Percentiles rank a stretch among this genome's conserved stretches.
Conservation (phyloP, 139 green algal genomes). For the Dunaliella primolecta region DNA sequence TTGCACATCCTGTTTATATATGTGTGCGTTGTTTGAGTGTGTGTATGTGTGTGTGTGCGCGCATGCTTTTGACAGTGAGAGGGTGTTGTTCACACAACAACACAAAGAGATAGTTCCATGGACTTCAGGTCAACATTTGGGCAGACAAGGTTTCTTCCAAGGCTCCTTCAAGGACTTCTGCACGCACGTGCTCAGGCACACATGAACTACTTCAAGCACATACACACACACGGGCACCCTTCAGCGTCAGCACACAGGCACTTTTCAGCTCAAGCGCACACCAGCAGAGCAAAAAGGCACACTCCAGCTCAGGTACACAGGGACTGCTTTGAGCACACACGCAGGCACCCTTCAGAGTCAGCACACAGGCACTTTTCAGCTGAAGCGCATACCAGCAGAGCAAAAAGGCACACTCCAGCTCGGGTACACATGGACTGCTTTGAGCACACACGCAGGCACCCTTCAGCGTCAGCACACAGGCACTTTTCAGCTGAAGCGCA, state of each 20-base stretch:
- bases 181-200: not conserved
- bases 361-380: not conserved
- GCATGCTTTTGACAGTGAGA: not conserved
- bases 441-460: not conserved
- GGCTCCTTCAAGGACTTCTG: not conserved
- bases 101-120: too few relatives aligned
- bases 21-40: not conserved
- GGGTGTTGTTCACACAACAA: not conserved
- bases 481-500: not conserved
- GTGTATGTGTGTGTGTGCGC: not conserved
- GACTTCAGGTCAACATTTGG: not conserved
- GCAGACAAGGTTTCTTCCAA: too few relatives aligned
- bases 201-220: not conserved
- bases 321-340: not conserved
- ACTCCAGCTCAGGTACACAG: not conserved
- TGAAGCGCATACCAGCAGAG: not conserved
- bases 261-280: not conserved
- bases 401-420: too few relatives aligned
- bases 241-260: not conserved
- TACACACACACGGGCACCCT: not conserved
- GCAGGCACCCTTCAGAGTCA: not conserved
- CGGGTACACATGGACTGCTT: not conserved
- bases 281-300: too few relatives aligned
- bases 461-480: not conserved
- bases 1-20: not conserved